Percentiles rank a stretch among this genome's conserved stretches.
These are phyloP conservation scores for Fragaria vesca DNA, from an alignment of 306 rosid genomes.

Conservation along the genomic window DNA sequence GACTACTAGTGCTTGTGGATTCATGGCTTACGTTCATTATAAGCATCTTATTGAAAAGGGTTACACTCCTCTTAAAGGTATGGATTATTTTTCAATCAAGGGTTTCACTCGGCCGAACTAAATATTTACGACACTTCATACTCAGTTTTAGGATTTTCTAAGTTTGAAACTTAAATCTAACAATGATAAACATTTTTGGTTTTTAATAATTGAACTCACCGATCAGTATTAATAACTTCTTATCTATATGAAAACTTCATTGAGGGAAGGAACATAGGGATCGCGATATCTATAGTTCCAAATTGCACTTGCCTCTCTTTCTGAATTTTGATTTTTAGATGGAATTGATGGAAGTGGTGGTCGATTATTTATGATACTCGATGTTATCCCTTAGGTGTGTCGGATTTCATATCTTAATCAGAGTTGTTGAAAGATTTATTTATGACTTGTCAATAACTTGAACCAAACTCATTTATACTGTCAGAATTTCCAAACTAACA, in stretches of 20 bases:
- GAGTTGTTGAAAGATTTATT: not conserved
- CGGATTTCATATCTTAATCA: not conserved
- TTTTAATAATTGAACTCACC: too few relatives aligned
- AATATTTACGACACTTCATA: too few relatives aligned
- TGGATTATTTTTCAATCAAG: not conserved
- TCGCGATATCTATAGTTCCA: not conserved
- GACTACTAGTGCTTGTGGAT: slow-evolving; percentile 55
- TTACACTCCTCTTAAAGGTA: slow-evolving; percentile 57
- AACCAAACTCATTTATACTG: not conserved
- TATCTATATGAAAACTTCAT: not conserved
- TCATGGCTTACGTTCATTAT: slow-evolving; percentile 35
- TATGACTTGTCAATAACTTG: not conserved
- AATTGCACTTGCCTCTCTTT: not conserved
- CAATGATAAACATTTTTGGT: not conserved
- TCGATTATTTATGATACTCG: not conserved
- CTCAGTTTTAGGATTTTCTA: not conserved
- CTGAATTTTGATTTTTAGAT: not conserved
- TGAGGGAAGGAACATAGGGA: too few relatives aligned
- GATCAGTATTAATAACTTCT: not conserved
- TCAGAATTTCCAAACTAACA: not conserved
- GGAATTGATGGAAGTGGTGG: not conserved
- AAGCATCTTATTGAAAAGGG: slow-evolving; percentile 28
- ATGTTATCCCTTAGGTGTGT: not conserved
- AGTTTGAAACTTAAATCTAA: not conserved
- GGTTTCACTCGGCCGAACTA: too few relatives aligned